A percentile compares a stretch with the other conserved stretches of the same genome.
phyloP scores from a whole-genome alignment of 306 rosid genomes.

The Cajanus cajan region DNA sequence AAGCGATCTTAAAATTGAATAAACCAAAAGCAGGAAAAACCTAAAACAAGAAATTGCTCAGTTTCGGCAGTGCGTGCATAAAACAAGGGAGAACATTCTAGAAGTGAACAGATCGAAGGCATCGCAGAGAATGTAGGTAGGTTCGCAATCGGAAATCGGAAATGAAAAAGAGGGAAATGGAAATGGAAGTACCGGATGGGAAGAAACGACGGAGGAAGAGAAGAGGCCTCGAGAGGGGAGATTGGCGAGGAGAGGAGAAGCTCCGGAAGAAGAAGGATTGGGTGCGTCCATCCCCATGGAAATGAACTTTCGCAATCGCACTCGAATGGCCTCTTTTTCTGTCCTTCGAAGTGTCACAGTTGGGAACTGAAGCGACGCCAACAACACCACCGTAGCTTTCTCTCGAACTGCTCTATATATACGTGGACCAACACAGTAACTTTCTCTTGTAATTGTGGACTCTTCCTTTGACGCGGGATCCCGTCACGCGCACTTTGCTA shows the following conservation, averaged over 20 bases:
- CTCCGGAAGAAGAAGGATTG: conserved; percentile 29
- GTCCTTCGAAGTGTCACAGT: not conserved
- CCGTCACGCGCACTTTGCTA: not conserved
- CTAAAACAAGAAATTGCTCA: not conserved
- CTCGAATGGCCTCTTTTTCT: not conserved
- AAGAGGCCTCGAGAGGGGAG: conserved; percentile 49
- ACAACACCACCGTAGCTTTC: not conserved
- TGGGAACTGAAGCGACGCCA: not conserved
- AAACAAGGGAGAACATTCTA: not conserved
- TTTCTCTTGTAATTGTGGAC: not conserved
- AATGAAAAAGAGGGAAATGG: not conserved
- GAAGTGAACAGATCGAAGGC: not conserved
- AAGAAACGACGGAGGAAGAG: conserved; percentile 39
- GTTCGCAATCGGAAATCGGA: not conserved
- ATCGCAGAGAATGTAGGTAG: not conserved
- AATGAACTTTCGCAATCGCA: not conserved
- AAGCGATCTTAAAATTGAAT: not conserved
- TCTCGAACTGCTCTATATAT: not conserved
- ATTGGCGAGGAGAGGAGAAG: conserved; percentile 38
- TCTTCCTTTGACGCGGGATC: not conserved
- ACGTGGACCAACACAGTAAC: not conserved
- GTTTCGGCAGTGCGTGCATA: not conserved
- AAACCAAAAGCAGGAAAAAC: not conserved
- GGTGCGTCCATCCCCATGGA: conserved; percentile 14
- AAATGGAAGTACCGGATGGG: conserved; percentile 31